A percentile compares a stretch with the other conserved stretches of the same genome.
Conservation (phyloP, 495 filamentous ascomycete species). For the Neurospora pannonica region DNA sequence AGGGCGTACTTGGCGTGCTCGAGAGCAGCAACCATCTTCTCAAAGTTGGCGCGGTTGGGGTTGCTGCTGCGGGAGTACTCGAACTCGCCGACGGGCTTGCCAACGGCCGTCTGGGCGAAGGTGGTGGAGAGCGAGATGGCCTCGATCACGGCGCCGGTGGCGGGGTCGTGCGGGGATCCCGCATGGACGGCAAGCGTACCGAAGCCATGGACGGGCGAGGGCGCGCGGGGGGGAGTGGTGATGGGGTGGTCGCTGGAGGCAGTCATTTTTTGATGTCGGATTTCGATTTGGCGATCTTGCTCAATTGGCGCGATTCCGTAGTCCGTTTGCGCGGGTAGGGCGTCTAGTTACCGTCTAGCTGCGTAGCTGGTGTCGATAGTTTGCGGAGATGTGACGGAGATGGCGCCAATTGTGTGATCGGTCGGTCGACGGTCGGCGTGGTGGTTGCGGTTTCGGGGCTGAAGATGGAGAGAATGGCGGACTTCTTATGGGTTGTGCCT, state of each 20-base stretch:
- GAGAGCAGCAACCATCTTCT: conserved; percentile 79
- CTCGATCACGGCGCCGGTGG: conserved; percentile 90
- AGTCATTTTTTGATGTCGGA: conserved; percentile 26
- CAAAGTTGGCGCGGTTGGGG: conserved; percentile 91
- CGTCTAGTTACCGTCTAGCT: neutral
- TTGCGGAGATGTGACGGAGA: neutral
- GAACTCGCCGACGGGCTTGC: conserved; percentile 72
- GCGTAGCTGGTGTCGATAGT: neutral
- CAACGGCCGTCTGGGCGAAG: conserved; percentile 77
- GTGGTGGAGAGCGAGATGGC: conserved; percentile 93
- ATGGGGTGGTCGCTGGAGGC: conserved; percentile 29
- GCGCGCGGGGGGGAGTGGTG: conserved; percentile 33
- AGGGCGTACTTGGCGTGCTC: conserved; percentile 89
- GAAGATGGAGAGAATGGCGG: neutral
- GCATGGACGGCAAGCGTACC: conserved; percentile 92
- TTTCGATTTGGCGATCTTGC: neutral
- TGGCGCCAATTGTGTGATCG: neutral
- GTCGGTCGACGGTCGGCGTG: neutral
- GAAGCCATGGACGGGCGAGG: conserved; percentile 50
- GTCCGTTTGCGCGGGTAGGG: neutral
- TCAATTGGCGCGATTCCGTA: neutral
- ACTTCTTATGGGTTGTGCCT: neutral
- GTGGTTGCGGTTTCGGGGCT: neutral
- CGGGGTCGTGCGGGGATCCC: conserved; percentile 78
- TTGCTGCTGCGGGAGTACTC: conserved; percentile 91